Percentiles rank a stretch among this genome's conserved stretches.
These are phyloP conservation scores for Boechera stricta DNA, from an alignment of 345 rosid genomes.

Conservation along the genomic window DNA sequence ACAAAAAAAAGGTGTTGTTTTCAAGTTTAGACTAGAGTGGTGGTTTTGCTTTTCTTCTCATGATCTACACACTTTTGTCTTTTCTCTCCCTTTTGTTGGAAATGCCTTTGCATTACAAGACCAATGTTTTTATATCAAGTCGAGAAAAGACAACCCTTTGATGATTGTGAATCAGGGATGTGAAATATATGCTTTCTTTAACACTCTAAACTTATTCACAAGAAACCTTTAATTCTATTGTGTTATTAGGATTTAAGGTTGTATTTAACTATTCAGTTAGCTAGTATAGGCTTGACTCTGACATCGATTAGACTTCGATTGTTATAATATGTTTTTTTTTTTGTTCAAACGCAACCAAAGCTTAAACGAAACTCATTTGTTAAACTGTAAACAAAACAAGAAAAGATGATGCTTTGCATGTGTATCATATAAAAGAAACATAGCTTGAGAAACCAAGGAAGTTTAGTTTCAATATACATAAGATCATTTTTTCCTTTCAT, in stretches of 20 bases:
- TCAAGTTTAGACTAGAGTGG: conserved; percentile 36
- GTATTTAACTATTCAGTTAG: too few relatives aligned
- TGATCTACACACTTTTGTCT: conserved; percentile 23
- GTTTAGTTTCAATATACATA: too few relatives aligned
- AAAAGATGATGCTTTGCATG: too few relatives aligned
- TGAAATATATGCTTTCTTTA: conserved; percentile 25
- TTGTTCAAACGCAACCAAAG: too few relatives aligned
- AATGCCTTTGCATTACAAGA: conserved; percentile 30
- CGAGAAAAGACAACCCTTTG: conserved; percentile 23
- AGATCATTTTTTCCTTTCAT: too few relatives aligned
- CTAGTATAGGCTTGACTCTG: neutral
- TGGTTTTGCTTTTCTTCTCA: conserved; percentile 33
- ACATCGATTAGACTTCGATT: too few relatives aligned
- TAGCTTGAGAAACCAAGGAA: too few relatives aligned
- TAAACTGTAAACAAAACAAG: neutral
- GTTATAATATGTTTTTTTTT: too few relatives aligned
- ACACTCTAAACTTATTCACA: conserved; percentile 1
- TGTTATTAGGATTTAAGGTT: conserved; percentile 1
- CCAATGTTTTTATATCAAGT: conserved; percentile 24
- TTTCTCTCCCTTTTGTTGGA: conserved; percentile 21
- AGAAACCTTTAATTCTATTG: neutral
- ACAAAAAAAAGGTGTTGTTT: neutral
- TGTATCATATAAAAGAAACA: too few relatives aligned
- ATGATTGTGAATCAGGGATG: conserved; percentile 38
- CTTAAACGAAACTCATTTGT: neutral